Base-by-base conservation (phyloP, 1,139 yeast genomes). In the Candida sp. region DNA sequence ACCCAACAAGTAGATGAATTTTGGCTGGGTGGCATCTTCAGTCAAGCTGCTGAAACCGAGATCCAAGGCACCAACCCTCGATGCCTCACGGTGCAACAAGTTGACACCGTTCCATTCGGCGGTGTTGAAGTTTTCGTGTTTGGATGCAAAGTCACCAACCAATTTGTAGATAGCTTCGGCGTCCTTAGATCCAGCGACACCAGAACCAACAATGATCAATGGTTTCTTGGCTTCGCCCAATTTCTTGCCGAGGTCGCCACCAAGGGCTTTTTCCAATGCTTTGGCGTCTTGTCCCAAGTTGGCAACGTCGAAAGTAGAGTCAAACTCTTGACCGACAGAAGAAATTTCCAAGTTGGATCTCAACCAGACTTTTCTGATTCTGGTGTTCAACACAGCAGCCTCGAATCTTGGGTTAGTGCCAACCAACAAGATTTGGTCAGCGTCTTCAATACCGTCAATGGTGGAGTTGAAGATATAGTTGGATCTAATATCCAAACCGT, bases 331-430 rank as follows among this genome's bases (percentile, higher is more conserved):
- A 63, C 97, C 97, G 59, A 90, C 82, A 47, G 85, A 85, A 56
- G 86, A 85, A 56, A 90, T 73, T 63, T 83, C 85, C 65, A 87
- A 78, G 62, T 83, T 77, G 47, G 86, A 81, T 60, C 88, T 77
- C 65, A 90, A 78, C 96, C 96, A 90, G 54, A 83, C 86, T 69
- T 86, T 88, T 77, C 97, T 85, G 59, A 90, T 86, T 73, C 96
- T 84, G 42, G 96, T 84, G 68, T 90, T 90, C 62, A 90, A 80
- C 12, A 90, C 96, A 42, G 96, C 92, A 53, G 97, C 97, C 75
- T 90, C 97, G 64, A 84, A 92, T 68, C 97, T 84, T 60, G 96
- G 96, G 76, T 90, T 90, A 48, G 96, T 85, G 56, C 96, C 96
- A 52, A 90, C 81, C 60, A 90, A 78, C 62, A 90, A 77, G 56